Evolutionary conservation across 2,329 filamentous ascomycete species (phyloP).

Genomic region (Paraphaeosphaeria sporulosa): DNA sequence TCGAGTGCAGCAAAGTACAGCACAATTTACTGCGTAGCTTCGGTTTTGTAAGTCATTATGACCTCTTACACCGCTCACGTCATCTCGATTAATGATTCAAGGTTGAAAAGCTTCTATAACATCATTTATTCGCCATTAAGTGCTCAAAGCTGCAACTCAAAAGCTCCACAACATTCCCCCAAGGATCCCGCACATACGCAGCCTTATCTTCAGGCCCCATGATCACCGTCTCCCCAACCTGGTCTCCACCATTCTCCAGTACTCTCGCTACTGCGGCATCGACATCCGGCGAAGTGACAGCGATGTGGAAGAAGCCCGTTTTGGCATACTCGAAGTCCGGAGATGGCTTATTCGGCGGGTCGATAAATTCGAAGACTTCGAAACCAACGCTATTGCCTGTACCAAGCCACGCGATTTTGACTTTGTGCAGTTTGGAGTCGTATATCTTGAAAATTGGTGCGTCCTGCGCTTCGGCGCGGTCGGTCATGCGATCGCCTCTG

Average conservation of each 20-base stretch:
- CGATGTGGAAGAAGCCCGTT: conserved; percentile 48
- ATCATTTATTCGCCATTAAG: conserved; percentile 29
- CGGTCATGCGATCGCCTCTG: conserved; percentile 28
- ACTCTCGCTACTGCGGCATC: conserved; percentile 36
- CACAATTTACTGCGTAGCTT: too few relatives aligned
- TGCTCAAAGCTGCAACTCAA: conserved; percentile 29
- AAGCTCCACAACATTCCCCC: conserved; percentile 40
- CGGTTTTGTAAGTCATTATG: too few relatives aligned
- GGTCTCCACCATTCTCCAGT: conserved; percentile 35
- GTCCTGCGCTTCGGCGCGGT: conserved; percentile 13
- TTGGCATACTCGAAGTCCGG: conserved; percentile 32
- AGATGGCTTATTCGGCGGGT: conserved; percentile 21
- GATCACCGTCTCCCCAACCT: conserved; percentile 36
- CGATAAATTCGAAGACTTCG: conserved; percentile 46
- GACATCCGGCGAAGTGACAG: conserved; percentile 40
- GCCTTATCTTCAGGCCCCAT: conserved; percentile 27
- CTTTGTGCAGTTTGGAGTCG: conserved; percentile 30
- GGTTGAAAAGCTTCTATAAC: too few relatives aligned
- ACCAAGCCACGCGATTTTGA: conserved; percentile 39
- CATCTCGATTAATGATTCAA: too few relatives aligned
- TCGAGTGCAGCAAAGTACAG: too few relatives aligned
- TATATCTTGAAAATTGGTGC: conserved; percentile 44
- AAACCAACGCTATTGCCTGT: conserved; percentile 45
- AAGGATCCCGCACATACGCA: conserved; percentile 37
- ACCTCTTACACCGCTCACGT: too few relatives aligned